Base-by-base conservation (phyloP, 2,329 filamentous ascomycete genomes). In the Pseudogymnoascus sp. region DNA sequence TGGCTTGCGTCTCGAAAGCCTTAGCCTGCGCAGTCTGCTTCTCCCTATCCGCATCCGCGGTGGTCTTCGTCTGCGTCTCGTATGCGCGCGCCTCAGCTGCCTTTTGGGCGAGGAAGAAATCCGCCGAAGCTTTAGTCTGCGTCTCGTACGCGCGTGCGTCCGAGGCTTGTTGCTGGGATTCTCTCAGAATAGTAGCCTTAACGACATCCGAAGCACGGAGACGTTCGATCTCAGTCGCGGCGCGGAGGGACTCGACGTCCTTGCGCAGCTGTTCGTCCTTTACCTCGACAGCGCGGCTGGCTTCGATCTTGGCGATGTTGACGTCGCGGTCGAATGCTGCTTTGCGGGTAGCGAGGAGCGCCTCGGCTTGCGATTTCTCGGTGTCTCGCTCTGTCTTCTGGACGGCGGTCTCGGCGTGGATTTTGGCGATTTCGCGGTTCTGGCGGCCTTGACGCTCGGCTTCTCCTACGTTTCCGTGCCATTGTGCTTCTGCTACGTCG, bases 361-460 rank as follows among this genome's bases (percentile, higher is more conserved):
- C 89, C 73, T 95, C 90, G 48, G 92, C 92, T 57, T 83, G 77
- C 2, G 90, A 89, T 67, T 91, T 90, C 77, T 95, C 90, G 54
- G 89, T 87, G 73, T 93, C 92, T 61, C 90, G 87, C 73, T 93
- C 87, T 0, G 91, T 95, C 79, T 93, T 92, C 66, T 90, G 83
- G 1, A 95, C 90, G 1, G 90, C 90, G 0, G 91, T 96, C 70
- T 91, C 87, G 68, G 91, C 90, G 75, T 93, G 85, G 77, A 96
- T 96, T 79, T 92, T 93, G 70, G 90, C 90, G 45, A 96, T 90
- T 72, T 93, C 89, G 63, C 92, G 90, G 74, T 95, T 92, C 67
- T 92, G 89, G 71, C 90, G 83, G 68, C 91, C 91, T 71, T 87
- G 85, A 71, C 90, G 89, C 74, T 92, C 82, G 23, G 90, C 87